Evolutionary conservation across 192 early-diverging fungal species (phyloP).

Genomic region (Chytriomyces sp.): DNA sequence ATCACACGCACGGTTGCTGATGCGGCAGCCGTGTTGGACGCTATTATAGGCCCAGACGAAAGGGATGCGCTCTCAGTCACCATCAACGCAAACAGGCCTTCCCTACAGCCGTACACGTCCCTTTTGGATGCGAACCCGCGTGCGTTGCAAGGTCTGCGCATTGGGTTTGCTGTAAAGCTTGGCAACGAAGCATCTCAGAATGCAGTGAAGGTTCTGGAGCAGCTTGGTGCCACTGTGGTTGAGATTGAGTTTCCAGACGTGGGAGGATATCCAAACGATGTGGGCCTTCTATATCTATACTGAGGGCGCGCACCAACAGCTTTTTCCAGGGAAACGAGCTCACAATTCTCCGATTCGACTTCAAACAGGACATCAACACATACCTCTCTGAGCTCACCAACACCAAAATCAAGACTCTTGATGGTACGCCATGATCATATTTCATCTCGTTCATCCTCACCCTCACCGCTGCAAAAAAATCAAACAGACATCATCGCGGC

Average conservation of each 20-base stretch:
- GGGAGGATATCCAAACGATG: not conserved
- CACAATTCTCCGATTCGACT: constrained; percentile 9
- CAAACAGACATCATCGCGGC: constrained; percentile 1
- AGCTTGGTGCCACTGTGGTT: not conserved
- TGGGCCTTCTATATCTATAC: not conserved
- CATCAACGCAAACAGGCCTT: not conserved
- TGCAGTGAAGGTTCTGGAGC: not conserved
- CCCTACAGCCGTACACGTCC: not conserved
- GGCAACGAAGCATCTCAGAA: not conserved
- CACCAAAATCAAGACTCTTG: too few relatives aligned
- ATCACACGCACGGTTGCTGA: constrained; percentile 31
- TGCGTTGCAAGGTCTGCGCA: not conserved
- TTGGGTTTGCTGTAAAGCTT: not conserved
- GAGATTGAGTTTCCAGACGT: constrained; percentile 1
- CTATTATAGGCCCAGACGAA: constrained; percentile 25
- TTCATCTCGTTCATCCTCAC: too few relatives aligned
- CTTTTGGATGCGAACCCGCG: not conserved
- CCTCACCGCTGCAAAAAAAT: too few relatives aligned
- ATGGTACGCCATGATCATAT: too few relatives aligned
- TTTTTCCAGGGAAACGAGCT: not conserved
- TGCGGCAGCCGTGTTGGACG: constrained; percentile 37
- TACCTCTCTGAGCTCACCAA: constrained; percentile 8
- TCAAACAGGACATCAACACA: constrained; percentile 23
- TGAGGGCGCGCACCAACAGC: not conserved
- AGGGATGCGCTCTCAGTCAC: constrained; percentile 30